Evolutionary conservation across 2,329 filamentous ascomycete species (phyloP).

Genomic region (Elsinoe batatas): DNA sequence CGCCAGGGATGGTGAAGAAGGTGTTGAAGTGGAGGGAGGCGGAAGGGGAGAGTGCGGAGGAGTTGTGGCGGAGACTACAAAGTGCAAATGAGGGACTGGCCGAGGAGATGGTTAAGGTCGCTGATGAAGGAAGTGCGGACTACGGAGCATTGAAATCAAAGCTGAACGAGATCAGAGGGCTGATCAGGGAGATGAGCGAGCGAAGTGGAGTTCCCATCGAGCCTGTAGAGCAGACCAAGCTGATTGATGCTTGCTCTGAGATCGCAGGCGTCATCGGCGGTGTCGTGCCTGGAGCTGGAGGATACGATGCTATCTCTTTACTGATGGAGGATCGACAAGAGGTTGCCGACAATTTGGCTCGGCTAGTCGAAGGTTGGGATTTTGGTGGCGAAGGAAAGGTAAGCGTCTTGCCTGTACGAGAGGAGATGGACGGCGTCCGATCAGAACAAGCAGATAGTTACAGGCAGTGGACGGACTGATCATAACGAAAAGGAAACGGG

Average conservation of each 20-base stretch:
- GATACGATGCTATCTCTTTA: conserved; percentile 80
- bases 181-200: conserved; percentile 67
- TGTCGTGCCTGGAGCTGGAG: conserved; percentile 87
- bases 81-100: conserved; percentile 62
- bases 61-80: conserved; percentile 69
- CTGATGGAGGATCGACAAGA: conserved; percentile 63
- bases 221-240: conserved; percentile 69
- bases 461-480: conserved; percentile 29
- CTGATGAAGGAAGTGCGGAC: conserved; percentile 42
- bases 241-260: conserved; percentile 64
- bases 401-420: conserved; percentile 57
- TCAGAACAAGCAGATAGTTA: conserved; percentile 33
- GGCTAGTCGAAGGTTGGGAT: conserved; percentile 55
- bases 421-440: conserved; percentile 59
- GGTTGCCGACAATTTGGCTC: conserved; percentile 50
- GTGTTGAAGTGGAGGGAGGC: conserved; percentile 71
- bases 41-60: conserved; percentile 53
- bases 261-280: conserved; percentile 79
- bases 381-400: conserved; percentile 44
- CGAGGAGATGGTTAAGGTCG: conserved; percentile 47
- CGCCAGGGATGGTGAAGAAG: conserved; percentile 89
- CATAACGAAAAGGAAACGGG: too few relatives aligned
- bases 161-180: conserved; percentile 42
- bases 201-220: conserved; percentile 77
- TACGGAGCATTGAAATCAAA: conserved; percentile 43